A percentile compares a stretch with the other conserved stretches of the same genome.
These are phyloP conservation scores for Colletotrichum magnum DNA, from an alignment of 2,329 filamentous ascomycete species.

Conservation along the genomic window DNA sequence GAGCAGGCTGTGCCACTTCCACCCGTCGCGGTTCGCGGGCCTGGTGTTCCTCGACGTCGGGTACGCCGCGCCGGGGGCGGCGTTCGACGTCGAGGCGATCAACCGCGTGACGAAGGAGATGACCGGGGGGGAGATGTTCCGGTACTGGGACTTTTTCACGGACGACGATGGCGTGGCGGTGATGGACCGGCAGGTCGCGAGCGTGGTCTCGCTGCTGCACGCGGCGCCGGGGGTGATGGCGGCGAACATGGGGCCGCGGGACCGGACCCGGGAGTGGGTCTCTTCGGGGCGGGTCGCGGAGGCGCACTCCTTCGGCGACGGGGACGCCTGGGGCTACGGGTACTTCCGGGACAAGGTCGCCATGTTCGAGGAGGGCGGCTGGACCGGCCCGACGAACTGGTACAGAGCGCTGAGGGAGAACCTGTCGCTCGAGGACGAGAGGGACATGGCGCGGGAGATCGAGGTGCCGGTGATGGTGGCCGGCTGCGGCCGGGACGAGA, in stretches of 20 bases:
- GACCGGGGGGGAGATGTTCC: conserved; percentile 32
- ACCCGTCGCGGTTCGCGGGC: conserved; percentile 42
- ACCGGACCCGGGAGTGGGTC: conserved; percentile 22
- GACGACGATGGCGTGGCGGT: conserved; percentile 10
- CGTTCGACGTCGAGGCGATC: conserved; percentile 49
- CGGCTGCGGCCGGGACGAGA: conserved; percentile 29
- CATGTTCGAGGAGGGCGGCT: conserved; percentile 18
- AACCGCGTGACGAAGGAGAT: conserved; percentile 48
- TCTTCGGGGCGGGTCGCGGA: background rate
- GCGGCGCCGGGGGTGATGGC: conserved; percentile 30
- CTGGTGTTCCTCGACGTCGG: conserved; percentile 51
- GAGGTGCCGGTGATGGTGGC: conserved; percentile 21
- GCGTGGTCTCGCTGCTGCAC: conserved; percentile 30
- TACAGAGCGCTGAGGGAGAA: conserved; percentile 25
- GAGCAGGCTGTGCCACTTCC: conserved; percentile 47
- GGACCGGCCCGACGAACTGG: conserved; percentile 34
- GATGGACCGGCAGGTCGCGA: conserved; percentile 23
- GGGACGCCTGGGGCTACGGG: background rate
- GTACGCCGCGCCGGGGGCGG: conserved; percentile 46
- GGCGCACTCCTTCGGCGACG: conserved; percentile 6
- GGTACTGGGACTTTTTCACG: conserved; percentile 37
- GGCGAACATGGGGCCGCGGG: conserved; percentile 22
- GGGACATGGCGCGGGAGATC: conserved; percentile 13
- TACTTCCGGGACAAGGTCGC: conserved; percentile 11
- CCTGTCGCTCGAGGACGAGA: conserved; percentile 26